Percentiles rank a stretch among this genome's conserved stretches.
phyloP scores from a whole-genome alignment of 1,284 basidiomycete species.

The Pascua sp. region DNA sequence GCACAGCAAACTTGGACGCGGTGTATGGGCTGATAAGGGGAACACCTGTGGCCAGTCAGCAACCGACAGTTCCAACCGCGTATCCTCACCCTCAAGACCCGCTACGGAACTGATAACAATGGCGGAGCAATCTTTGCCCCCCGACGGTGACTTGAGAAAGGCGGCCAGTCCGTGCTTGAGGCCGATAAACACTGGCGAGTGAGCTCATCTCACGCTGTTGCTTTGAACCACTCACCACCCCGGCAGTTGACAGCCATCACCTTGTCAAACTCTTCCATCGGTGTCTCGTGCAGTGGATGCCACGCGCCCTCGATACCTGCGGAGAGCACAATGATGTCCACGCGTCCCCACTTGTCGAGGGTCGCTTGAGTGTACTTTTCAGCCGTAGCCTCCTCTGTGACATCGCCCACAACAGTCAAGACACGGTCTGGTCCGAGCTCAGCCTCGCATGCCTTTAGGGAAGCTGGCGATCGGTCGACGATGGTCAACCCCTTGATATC shows the following conservation, averaged over 20 bases:
- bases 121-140: constrained; percentile 25
- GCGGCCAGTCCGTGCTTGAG: constrained; percentile 22
- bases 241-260: constrained; percentile 18
- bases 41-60: constrained; percentile 25
- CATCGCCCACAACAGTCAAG: constrained; percentile 12
- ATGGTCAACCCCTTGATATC: constrained; percentile 17
- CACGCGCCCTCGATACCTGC: constrained; percentile 20
- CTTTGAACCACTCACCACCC: constrained; percentile 11
- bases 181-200: constrained; percentile 22
- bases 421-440: constrained; percentile 4
- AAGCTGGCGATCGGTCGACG: constrained; percentile 10
- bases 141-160: constrained; percentile 20
- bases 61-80: background rate
- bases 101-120: constrained; percentile 28
- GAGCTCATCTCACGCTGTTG: background rate
- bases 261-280: constrained; percentile 17
- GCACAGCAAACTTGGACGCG: constrained; percentile 32
- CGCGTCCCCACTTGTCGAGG: constrained; percentile 17
- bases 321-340: constrained; percentile 17
- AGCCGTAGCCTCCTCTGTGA: constrained; percentile 9
- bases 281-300: constrained; percentile 10
- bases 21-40: constrained; percentile 31
- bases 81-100: constrained; percentile 21
- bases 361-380: constrained; percentile 9
- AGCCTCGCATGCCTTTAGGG: background rate